Base-by-base conservation (phyloP, 1,284 basidiomycete species). In the Pyrrhoderma lamaoense region DNA sequence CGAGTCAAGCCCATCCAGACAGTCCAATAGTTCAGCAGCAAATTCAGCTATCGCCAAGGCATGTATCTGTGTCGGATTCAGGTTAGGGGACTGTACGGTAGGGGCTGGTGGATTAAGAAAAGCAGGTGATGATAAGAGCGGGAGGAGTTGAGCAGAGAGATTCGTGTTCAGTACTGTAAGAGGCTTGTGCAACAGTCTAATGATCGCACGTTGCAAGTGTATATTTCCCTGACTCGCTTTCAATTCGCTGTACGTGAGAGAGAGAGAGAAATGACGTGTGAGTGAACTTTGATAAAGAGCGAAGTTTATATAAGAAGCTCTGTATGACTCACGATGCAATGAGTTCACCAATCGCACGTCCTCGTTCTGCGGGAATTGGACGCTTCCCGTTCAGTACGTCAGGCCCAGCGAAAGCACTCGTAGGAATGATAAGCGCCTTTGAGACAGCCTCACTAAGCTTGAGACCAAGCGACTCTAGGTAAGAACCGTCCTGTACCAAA, bases 391-490 rank as follows among this genome's bases (percentile, higher is more conserved):
- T 67, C 14, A 85, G 62, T 36, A 74, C 64, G 54, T 87, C 84
- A 50, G 65, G 65, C 3, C 70, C 64, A 45, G 65, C 59, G 8
- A 79, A 79, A 1, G 71, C 62, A 13, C 52, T 49, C 18, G 47
- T 19, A 7, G 85, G 82, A 57, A 82, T 80, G 11, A 76, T 72
- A 39, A 89, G 70, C 1, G 85, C 82, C 66, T 79, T 86, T 42
- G 84, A 80, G n/a, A 86, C 83, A 0, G 82, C 85, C 64, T 90
- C 87, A 61, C 80, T 87, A 38, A 90, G 70, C 63, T 82, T 87
- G 51, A 89, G 71, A 58, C 79, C 73, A 45, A 89, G 75, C 49
- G 80, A 76, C 63, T 88, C 83, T 54, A 89, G 73, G 64, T 88
- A 89, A 3, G 83, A 84, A 48, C 82, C 83, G 62, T 88, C 85